Base-by-base conservation (phyloP, 352 stramenopile genomes). In the Globisporangium solare region DNA sequence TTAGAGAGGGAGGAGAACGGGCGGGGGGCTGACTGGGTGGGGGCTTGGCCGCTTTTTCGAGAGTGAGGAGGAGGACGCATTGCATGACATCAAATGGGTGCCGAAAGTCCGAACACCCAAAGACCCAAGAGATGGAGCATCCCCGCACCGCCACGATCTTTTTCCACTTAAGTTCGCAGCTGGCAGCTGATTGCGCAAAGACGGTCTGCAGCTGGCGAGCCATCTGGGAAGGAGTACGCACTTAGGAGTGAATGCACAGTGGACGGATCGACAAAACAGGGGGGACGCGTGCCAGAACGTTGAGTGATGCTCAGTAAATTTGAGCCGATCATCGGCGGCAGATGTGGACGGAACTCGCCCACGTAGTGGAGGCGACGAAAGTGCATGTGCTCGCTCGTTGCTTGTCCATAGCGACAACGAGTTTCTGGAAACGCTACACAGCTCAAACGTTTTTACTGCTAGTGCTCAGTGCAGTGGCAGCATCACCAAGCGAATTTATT, bases 141-240 rank as follows among this genome's bases (percentile, higher is more conserved):
- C 39, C 4, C 13, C 13, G 12, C 39, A 43, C 39, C 12, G 10
- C 47, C 47, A 53, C 27, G 47, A 53, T 53, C 47, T 43, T 43
- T 53, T 53, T 53, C 47, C 31, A 4, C 13, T 7, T 42, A 43
- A 43, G 27, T 53, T 42, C 47, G 47, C 15, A 43, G 37, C 39
- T n/a, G 7, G 12, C 13, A 43, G 12, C 2, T 53, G 47, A 42
- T 53, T 53, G 47, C 47, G 47, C 47, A 53, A 53, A 43, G 7
- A 10, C 10, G 27, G 27, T 35, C 27, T 35, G 27, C 27, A 35
- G 27, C 3, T 43, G 39, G 2, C 24, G 24, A 27, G 24, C 24
- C 24, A 27, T 27, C 2, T 27, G 24, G 13, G 17, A 18, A 43
- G 1, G 10, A 1, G 5, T 15, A 13, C 6, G 39, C 10, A 43